Percentiles rank a stretch among this genome's conserved stretches.
Conservation (phyloP, 2,329 filamentous ascomycete genomes). For the Hysterium pulicare region DNA sequence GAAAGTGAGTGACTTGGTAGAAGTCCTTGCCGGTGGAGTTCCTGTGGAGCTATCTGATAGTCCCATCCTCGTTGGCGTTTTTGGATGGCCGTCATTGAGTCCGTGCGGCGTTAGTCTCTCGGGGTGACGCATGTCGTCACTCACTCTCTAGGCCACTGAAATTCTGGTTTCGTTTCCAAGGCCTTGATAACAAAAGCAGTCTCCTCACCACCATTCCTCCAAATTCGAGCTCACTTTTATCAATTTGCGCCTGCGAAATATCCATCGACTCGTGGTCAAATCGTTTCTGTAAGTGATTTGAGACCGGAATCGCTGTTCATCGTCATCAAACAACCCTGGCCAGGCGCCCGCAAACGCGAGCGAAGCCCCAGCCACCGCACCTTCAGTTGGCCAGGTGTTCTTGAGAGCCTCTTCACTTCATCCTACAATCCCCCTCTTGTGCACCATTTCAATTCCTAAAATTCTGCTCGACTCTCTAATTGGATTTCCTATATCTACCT, state of each 20-base stretch:
- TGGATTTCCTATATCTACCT: too few species aligned
- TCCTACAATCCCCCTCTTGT: conserved; percentile 1
- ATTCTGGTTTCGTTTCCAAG: neutral
- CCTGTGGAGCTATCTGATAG: too few species aligned
- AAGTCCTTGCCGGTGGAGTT: too few species aligned
- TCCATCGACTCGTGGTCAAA: too few species aligned
- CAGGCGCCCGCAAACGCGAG: neutral
- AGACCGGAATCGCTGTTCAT: neutral
- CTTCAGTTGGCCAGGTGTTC: conserved; percentile 5
- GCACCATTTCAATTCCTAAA: conserved; percentile 1
- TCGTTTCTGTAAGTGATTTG: neutral
- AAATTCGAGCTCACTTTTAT: too few species aligned
- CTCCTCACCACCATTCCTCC: neutral
- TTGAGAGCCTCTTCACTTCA: neutral
- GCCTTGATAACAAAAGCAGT: neutral
- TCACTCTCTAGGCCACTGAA: neutral
- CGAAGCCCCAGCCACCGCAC: conserved; percentile 3
- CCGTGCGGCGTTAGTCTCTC: neutral
- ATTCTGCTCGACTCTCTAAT: too few species aligned
- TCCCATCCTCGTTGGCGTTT: neutral
- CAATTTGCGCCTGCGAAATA: too few species aligned
- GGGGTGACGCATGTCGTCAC: neutral
- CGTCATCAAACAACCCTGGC: neutral
- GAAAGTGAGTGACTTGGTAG: too few species aligned
- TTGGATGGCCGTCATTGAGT: neutral